Percentiles rank a stretch among this genome's conserved stretches.
Conservation (phyloP, 768 basidiomycete genomes). For the Dentipellis fragilis region DNA sequence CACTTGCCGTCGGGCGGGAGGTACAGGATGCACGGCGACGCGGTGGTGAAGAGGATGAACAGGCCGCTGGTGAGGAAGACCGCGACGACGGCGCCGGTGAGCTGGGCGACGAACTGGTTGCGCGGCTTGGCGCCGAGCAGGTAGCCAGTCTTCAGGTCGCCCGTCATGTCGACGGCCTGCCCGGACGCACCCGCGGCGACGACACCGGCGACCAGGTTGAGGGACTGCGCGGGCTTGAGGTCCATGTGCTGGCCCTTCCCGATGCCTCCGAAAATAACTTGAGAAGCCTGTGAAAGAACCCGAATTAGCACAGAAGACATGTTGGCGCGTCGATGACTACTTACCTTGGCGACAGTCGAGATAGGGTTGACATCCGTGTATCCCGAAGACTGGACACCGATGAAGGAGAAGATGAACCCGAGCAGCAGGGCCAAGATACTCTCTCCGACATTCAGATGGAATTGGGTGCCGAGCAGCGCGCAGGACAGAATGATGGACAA, state of each 20-base stretch:
- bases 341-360: slow-evolving; percentile 45
- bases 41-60: slow-evolving; percentile 53
- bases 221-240: slow-evolving; percentile 26
- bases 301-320: neutral
- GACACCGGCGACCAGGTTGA: slow-evolving; percentile 44
- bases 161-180: slow-evolving; percentile 54
- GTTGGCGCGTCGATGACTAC: neutral
- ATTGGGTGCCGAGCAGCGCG: slow-evolving; percentile 43
- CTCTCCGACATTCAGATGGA: slow-evolving; percentile 48
- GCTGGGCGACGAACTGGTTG: slow-evolving; percentile 53
- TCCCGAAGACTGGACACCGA: slow-evolving; percentile 52
- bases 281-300: slow-evolving; percentile 30
- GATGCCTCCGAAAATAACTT: slow-evolving; percentile 57
- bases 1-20: slow-evolving; percentile 26
- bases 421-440: slow-evolving; percentile 47
- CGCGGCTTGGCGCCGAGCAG: slow-evolving; percentile 54
- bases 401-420: slow-evolving; percentile 58
- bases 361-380: slow-evolving; percentile 56
- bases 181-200: slow-evolving; percentile 46
- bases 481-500: slow-evolving; percentile 38
- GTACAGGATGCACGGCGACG: slow-evolving; percentile 45
- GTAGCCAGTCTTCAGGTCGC: slow-evolving; percentile 63
- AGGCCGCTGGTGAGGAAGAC: slow-evolving; percentile 50
- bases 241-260: slow-evolving; percentile 34
- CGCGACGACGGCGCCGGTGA: slow-evolving; percentile 47